Evolutionary conservation across 1,284 basidiomycete species (phyloP), one percentile per base, ranked within the genome.

Genomic region (Rhizoctonia solani): DNA sequence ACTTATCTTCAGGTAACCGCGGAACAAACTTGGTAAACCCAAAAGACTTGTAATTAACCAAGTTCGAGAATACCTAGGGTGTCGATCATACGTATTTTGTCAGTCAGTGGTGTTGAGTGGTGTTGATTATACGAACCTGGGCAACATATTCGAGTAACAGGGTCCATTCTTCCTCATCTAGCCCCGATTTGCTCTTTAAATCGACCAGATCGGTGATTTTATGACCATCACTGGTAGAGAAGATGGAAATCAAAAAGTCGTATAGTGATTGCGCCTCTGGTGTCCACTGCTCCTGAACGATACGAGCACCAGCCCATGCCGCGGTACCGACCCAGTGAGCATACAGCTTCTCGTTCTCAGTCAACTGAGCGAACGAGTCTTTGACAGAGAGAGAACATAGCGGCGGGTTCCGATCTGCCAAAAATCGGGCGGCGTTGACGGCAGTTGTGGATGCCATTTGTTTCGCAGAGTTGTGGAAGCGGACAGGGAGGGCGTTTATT

Each of bases 21-120:
- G 92, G 92, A 63, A 91, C 76, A 71, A 93, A 88, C 77, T 93
- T 93, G 50, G 89, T 90, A 73, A 89, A 90, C 0, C 92, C 92
- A 71, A 93, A 93, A 1, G 83, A 84, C 74, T 83, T 88, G 78
- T 85, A 92, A 76, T 92, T 92, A 21, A 85, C 86, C 37, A 92
- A 79, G 73, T 93, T 93, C 75, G 86, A 87, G 67, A 92, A 74
- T 34, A 86, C 85, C 89, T 91, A 68, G 16, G 16, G 14, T 32
- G 53, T 19, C 13, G 27, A 14, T 23, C 25, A 16, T 32, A 19
- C 14, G 29, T 39, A 67, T 42, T 34, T 19, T 47, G n/a, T 69
- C 59, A 34, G 70, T 65, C 61, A 69, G 32, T 25, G 56, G 27
- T 30, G 32, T n/a, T n/a, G n/a, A n/a, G n/a, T n/a, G n/a, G n/a